Evolutionary conservation across 192 early-diverging fungal species (phyloP).

Genomic region (Chytriomyces confervae): DNA sequence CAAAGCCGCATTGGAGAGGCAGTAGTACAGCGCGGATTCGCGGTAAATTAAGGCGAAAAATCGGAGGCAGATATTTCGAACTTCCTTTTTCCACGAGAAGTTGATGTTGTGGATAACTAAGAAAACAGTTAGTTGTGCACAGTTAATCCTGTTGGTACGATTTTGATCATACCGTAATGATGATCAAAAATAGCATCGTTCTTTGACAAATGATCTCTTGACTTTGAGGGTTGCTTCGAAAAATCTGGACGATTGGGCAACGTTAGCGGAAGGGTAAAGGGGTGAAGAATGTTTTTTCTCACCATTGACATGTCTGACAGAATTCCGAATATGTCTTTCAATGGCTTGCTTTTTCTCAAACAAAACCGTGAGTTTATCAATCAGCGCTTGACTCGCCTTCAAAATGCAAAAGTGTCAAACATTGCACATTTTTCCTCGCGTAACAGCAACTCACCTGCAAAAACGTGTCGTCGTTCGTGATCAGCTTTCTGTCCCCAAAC

Average conservation of each 20-base stretch:
- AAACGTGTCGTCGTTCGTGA: slow-evolving; percentile 53
- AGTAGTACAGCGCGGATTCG: slow-evolving; percentile 75
- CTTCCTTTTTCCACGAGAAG: slow-evolving; percentile 82
- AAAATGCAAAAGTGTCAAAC: background rate
- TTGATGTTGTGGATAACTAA: slow-evolving; percentile 74
- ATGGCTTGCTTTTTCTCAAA: slow-evolving; percentile 67
- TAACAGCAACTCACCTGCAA: slow-evolving; percentile 26
- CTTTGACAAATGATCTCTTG: slow-evolving; percentile 24
- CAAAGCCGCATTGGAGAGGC: slow-evolving; percentile 80
- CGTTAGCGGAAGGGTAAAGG: no score
- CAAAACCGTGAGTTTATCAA: slow-evolving; percentile 62
- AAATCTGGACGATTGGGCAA: background rate
- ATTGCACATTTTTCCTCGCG: slow-evolving; percentile 13
- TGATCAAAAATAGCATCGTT: slow-evolving; percentile 32
- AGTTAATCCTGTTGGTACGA: no score
- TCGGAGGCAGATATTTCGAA: slow-evolving; percentile 82
- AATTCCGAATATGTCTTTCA: slow-evolving; percentile 48
- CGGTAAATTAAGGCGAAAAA: slow-evolving; percentile 75
- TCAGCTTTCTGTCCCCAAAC: slow-evolving; percentile 51
- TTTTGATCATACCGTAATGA: slow-evolving; percentile 31
- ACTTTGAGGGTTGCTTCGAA: background rate
- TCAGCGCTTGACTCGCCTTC: slow-evolving; percentile 58
- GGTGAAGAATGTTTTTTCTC: background rate
- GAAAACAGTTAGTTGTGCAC: background rate
- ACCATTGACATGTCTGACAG: slow-evolving; percentile 9